Evolutionary conservation across 2,329 filamentous ascomycete genomes (phyloP).

Genomic region (Microascus cirrosus): DNA sequence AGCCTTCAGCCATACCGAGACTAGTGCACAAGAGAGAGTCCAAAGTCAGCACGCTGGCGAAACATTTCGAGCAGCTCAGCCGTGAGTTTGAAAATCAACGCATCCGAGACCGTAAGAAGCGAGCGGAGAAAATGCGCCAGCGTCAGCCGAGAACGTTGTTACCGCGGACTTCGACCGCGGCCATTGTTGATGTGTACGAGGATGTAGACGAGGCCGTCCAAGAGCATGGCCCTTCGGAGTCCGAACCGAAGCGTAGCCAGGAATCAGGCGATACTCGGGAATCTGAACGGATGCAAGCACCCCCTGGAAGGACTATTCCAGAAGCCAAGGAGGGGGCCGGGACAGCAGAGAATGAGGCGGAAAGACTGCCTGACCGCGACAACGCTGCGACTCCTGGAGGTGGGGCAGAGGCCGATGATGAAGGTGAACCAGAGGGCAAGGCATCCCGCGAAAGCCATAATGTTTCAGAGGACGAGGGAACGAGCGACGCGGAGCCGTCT

Average conservation of each 20-base stretch:
- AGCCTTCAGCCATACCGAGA: constrained; percentile 74
- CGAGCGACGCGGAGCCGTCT: constrained; percentile 62
- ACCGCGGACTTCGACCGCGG: constrained; percentile 84
- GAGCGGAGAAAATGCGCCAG: constrained; percentile 59
- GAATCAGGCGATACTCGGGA: neutral
- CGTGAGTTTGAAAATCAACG: constrained; percentile 94
- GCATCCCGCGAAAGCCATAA: constrained; percentile 29
- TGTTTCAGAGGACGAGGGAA: constrained; percentile 58
- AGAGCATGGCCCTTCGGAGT: constrained; percentile 58
- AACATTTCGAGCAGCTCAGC: constrained; percentile 93
- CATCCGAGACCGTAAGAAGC: constrained; percentile 70
- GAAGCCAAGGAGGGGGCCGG: neutral
- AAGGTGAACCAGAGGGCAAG: constrained; percentile 6
- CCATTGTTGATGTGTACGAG: constrained; percentile 90
- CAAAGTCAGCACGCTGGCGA: constrained; percentile 82
- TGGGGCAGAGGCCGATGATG: constrained; percentile 9
- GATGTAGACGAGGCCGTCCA: constrained; percentile 89
- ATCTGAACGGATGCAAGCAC: neutral
- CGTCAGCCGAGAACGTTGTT: constrained; percentile 64
- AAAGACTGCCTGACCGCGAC: neutral
- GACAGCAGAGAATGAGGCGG: neutral
- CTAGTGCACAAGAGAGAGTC: constrained; percentile 69
- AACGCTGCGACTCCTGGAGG: neutral
- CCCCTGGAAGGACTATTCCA: neutral
- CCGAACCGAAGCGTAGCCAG: constrained; percentile 18